Conservation (phyloP, 2,329 filamentous ascomycete species). For the Phaeosphaeriaceae sp. region DNA sequence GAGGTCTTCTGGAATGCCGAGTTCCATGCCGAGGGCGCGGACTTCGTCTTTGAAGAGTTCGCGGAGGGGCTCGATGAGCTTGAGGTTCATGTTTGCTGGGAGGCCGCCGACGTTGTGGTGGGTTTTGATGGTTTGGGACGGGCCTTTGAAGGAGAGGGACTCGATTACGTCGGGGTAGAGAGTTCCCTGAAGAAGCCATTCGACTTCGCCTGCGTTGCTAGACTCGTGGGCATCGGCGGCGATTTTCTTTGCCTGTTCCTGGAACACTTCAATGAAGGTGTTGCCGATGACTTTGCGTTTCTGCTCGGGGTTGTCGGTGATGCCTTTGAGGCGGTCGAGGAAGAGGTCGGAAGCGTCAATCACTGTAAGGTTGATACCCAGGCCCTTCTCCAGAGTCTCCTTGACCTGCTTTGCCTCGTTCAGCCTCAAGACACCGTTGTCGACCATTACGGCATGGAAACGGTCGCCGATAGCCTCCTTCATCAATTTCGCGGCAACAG, state of each 20-base stretch:
- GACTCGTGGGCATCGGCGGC: constrained; percentile 73
- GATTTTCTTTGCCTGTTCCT: constrained; percentile 77
- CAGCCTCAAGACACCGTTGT: constrained; percentile 85
- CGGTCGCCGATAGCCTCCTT: constrained; percentile 83
- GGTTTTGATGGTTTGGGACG: constrained; percentile 74
- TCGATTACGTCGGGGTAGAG: constrained; percentile 79
- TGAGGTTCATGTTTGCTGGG: constrained; percentile 66
- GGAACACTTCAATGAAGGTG: constrained; percentile 83
- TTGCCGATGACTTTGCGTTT: constrained; percentile 92
- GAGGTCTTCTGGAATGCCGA: constrained; percentile 75
- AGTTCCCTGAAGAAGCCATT: constrained; percentile 88
- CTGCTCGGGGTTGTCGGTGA: constrained; percentile 76
- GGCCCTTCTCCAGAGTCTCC: constrained; percentile 75
- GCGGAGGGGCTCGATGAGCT: constrained; percentile 79
- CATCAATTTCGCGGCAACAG: constrained; percentile 87
- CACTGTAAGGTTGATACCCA: constrained; percentile 90
- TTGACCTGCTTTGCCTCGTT: constrained; percentile 86
- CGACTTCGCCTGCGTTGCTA: constrained; percentile 73
- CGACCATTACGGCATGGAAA: constrained; percentile 83
- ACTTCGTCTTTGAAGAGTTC: constrained; percentile 88
- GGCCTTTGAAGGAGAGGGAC: constrained; percentile 75
- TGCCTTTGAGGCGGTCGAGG: constrained; percentile 75
- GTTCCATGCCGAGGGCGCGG: constrained; percentile 69
- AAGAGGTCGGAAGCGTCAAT: constrained; percentile 81
- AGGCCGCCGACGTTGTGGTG: constrained; percentile 77